These are phyloP conservation scores for Nitzschia sp. DNA, from an alignment of 108 stramenopile species.

Conservation along the genomic window DNA sequence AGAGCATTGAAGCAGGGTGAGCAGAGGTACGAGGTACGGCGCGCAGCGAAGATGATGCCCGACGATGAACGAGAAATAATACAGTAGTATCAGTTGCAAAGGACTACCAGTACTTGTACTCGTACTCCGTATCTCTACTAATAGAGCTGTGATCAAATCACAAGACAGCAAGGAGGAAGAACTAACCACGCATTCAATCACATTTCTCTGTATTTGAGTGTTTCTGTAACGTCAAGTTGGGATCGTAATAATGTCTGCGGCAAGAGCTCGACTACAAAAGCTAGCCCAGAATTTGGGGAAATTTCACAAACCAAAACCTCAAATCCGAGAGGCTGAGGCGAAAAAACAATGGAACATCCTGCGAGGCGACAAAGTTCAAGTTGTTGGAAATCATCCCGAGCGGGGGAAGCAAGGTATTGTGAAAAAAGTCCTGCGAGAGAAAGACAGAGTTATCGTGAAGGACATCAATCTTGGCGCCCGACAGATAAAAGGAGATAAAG, in stretches of 20 bases:
- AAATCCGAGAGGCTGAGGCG: constrained; percentile 35
- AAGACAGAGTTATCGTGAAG: constrained; percentile 90
- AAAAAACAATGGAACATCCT: constrained; percentile 81
- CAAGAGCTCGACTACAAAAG: constrained; percentile 26
- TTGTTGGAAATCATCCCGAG: constrained; percentile 87
- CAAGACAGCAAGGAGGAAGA: too few species aligned
- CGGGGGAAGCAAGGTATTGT: constrained; percentile 88
- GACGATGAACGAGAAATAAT: too few species aligned
- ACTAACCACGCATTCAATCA: too few species aligned
- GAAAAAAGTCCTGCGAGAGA: constrained; percentile 69
- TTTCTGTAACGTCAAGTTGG: too few species aligned
- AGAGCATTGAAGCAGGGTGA: too few species aligned
- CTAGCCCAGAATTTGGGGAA: constrained; percentile 26
- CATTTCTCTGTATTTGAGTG: too few species aligned
- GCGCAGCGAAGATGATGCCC: too few species aligned
- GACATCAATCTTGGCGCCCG: constrained; percentile 84
- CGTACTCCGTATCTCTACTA: too few species aligned
- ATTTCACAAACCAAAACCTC: constrained; percentile 38
- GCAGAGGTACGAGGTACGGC: too few species aligned
- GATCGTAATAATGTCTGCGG: constrained; percentile 21
- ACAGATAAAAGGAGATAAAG: constrained; percentile 73
- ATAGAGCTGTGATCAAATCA: too few species aligned
- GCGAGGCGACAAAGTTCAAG: constrained; percentile 93
- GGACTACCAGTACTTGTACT: too few species aligned
- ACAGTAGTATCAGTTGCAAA: too few species aligned